Conservation (phyloP, 148 eudicot species). For the Linanthus parryae region DNA sequence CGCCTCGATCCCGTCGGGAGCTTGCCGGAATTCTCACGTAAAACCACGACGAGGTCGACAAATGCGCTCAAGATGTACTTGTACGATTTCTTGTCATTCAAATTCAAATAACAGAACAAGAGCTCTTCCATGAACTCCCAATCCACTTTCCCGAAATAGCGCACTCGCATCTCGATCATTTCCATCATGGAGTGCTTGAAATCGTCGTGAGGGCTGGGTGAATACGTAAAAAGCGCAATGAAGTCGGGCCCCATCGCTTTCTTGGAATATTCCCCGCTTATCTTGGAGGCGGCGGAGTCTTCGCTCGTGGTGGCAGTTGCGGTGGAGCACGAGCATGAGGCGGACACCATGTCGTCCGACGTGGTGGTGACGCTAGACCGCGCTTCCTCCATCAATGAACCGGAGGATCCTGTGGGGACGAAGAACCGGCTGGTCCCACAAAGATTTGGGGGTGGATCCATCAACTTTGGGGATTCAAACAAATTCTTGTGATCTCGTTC, state of each 20-base stretch:
- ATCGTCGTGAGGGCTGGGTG: slow-evolving; percentile 53
- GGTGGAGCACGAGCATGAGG: slow-evolving; percentile 10
- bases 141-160: slow-evolving; percentile 36
- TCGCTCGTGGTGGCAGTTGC: not conserved
- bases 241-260: slow-evolving; percentile 26
- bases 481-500: not conserved
- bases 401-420: slow-evolving; percentile 25
- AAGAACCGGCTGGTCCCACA: slow-evolving; percentile 40
- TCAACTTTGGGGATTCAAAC: slow-evolving; percentile 24
- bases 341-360: slow-evolving; percentile 8
- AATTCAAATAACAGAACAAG: slow-evolving; percentile 49
- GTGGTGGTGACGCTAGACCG: slow-evolving; percentile 7
- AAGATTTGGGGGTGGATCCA: slow-evolving; percentile 35
- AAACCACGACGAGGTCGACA: slow-evolving; percentile 43
- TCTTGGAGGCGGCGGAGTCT: not conserved
- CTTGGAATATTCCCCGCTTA: too few relatives aligned
- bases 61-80: slow-evolving; percentile 57
- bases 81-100: slow-evolving; percentile 60
- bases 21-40: slow-evolving; percentile 14
- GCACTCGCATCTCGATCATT: slow-evolving; percentile 41
- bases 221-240: slow-evolving; percentile 41
- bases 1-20: slow-evolving; percentile 11
- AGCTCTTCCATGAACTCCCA: slow-evolving; percentile 82
- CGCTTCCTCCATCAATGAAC: slow-evolving; percentile 37
- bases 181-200: slow-evolving; percentile 65